Evolutionary conservation across 495 filamentous ascomycete genomes (phyloP).

Genomic region (Trichocladium antarcticum): DNA sequence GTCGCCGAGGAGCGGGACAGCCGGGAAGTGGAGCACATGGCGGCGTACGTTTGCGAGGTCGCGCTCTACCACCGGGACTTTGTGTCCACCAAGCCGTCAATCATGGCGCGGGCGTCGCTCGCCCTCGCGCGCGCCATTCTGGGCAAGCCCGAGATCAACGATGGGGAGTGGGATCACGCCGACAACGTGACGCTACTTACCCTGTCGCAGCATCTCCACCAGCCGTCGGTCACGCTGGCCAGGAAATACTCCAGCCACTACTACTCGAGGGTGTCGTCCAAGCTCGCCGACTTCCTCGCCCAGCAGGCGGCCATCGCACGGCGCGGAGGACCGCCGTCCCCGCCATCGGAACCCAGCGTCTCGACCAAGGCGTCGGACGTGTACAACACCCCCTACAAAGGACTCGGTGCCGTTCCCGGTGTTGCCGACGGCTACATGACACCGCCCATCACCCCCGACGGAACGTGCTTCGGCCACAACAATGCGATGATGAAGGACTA

Average conservation of each 20-base stretch:
- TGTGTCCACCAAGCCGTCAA: constrained; percentile 76
- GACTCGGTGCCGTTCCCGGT: constrained; percentile 46
- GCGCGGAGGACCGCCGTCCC: constrained; percentile 50
- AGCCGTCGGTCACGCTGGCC: constrained; percentile 73
- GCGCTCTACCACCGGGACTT: constrained; percentile 94
- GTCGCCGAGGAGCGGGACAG: constrained; percentile 60
- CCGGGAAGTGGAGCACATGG: constrained; percentile 85
- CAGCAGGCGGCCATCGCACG: constrained; percentile 65
- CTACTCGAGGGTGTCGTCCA: constrained; percentile 68
- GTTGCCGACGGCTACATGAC: constrained; percentile 78
- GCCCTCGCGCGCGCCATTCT: constrained; percentile 82
- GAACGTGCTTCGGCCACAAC: constrained; percentile 46
- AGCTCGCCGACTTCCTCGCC: constrained; percentile 75
- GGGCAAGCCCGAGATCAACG: constrained; percentile 59
- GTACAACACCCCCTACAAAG: constrained; percentile 79
- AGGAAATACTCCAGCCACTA: constrained; percentile 80
- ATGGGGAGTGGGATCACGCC: constrained; percentile 66
- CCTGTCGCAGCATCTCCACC: constrained; percentile 74
- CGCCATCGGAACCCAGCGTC: constrained; percentile 48
- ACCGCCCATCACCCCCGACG: constrained; percentile 92
- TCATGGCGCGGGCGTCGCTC: constrained; percentile 78
- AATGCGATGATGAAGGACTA: constrained; percentile 37
- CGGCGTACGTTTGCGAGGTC: constrained; percentile 86
- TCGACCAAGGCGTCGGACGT: constrained; percentile 46
- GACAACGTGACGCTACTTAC: constrained; percentile 74